Percentiles rank a stretch among this genome's conserved stretches.
Evolutionary conservation across 257 asterid species (phyloP).

Genomic region (Paulownia fortunei): DNA sequence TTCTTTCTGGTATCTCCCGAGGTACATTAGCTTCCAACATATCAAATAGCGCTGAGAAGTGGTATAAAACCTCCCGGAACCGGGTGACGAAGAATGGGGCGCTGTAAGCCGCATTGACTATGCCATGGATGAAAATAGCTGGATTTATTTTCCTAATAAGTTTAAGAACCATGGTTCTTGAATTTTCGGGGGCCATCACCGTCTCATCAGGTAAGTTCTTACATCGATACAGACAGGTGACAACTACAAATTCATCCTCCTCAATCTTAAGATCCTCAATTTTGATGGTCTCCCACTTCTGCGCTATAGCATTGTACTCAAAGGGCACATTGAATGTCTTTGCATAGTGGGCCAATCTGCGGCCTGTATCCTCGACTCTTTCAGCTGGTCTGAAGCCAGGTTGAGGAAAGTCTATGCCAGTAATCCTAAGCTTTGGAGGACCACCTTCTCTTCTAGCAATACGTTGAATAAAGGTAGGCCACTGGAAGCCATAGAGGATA

Average conservation of each 20-base stretch:
- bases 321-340: conserved; percentile 53
- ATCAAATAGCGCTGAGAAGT: conserved; percentile 63
- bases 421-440: conserved; percentile 60
- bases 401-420: conserved; percentile 67
- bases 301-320: conserved; percentile 60
- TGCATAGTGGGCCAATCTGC: conserved; percentile 51
- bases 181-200: conserved; percentile 41
- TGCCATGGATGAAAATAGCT: conserved; percentile 54
- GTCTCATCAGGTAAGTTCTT: conserved; percentile 64
- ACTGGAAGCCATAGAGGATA: conserved; percentile 63
- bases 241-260: conserved; percentile 53
- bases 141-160: conserved; percentile 55
- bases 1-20: conserved; percentile 50
- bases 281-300: conserved; percentile 61
- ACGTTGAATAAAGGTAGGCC: conserved; percentile 59
- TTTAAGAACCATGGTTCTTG: conserved; percentile 53
- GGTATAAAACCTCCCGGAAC: conserved; percentile 63
- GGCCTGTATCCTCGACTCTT: conserved; percentile 59
- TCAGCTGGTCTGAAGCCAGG: conserved; percentile 68
- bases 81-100: conserved; percentile 65
- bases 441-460: conserved; percentile 51
- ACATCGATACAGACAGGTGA: conserved; percentile 50
- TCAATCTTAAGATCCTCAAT: conserved; percentile 58
- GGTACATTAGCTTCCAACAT: conserved; percentile 60
- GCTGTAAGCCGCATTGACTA: conserved; percentile 58